These are phyloP conservation scores for Aspergillus sp. DNA, from an alignment of 2,329 filamentous ascomycete genomes.

Conservation along the genomic window DNA sequence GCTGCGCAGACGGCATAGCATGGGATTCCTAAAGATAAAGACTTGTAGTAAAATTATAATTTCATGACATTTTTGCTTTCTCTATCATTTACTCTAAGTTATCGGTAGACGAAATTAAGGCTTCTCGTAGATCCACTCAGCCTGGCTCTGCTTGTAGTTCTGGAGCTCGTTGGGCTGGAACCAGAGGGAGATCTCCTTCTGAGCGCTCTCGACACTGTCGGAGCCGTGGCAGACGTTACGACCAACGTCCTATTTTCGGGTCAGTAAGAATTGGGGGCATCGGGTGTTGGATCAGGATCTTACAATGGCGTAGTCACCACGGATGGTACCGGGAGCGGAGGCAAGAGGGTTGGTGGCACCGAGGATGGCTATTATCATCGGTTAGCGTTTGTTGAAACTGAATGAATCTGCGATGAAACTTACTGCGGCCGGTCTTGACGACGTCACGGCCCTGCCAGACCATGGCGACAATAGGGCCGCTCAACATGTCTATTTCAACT, in stretches of 20 bases:
- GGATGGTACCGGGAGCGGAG: slow-evolving; percentile 94
- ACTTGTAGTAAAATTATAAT: not conserved
- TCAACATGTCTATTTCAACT: slow-evolving; percentile 70
- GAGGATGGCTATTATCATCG: slow-evolving; percentile 58
- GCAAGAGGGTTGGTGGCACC: slow-evolving; percentile 98
- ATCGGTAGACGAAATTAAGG: slow-evolving; percentile 31
- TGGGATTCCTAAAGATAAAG: no score
- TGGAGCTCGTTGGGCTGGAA: slow-evolving; percentile 84
- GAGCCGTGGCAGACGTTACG: slow-evolving; percentile 99
- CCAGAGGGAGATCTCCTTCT: slow-evolving; percentile 99
- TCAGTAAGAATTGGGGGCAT: slow-evolving; percentile 4
- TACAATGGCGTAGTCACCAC: slow-evolving; percentile 79
- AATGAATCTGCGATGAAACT: slow-evolving; percentile 26
- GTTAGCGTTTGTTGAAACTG: slow-evolving; percentile 7
- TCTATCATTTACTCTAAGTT: slow-evolving; percentile 8
- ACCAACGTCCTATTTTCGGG: slow-evolving; percentile 57
- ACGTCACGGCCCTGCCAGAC: slow-evolving; percentile 98
- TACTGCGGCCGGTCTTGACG: slow-evolving; percentile 95
- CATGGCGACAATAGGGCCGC: slow-evolving; percentile 97
- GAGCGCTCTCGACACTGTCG: slow-evolving; percentile 94
- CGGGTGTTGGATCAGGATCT: slow-evolving; percentile 10
- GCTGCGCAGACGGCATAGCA: no score
- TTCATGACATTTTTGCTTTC: not conserved
- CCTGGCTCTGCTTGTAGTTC: slow-evolving; percentile 73
- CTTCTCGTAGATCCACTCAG: slow-evolving; percentile 98